A percentile compares a stretch with the other conserved stretches of the same genome.
phyloP scores from a whole-genome alignment of 139 green algal species.

The Coelastrella sp. region DNA sequence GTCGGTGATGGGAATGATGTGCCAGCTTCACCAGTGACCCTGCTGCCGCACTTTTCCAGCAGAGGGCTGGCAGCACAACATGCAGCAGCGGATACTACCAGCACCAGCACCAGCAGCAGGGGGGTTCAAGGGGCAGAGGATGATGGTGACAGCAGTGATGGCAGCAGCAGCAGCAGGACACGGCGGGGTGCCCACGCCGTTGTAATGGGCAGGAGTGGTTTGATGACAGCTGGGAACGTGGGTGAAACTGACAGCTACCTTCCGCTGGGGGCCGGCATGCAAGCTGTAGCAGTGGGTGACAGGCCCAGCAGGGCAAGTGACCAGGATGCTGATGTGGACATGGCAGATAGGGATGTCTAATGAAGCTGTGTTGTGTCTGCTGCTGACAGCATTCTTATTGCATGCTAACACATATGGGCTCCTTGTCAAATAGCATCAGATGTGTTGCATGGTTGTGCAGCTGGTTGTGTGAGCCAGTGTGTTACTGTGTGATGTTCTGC shows the following conservation, averaged over 20 bases:
- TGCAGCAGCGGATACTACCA: background rate
- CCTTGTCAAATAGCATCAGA: background rate
- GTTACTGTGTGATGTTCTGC: too few species aligned
- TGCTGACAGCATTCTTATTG: background rate
- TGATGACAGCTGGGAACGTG: background rate
- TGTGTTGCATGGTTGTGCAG: too few species aligned
- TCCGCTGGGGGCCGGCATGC: background rate
- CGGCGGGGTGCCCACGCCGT: background rate
- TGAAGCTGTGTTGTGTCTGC: background rate
- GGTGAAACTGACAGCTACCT: background rate
- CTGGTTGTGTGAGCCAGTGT: too few species aligned
- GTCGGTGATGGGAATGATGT: background rate
- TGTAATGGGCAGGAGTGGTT: background rate
- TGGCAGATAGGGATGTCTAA: constrained; percentile 35
- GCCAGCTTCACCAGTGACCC: background rate
- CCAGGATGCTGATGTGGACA: constrained; percentile 35
- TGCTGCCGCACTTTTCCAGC: background rate
- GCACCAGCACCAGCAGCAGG: constrained; percentile 27
- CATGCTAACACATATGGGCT: background rate
- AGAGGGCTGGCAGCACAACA: background rate
- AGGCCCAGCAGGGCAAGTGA: background rate
- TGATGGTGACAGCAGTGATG: constrained; percentile 41
- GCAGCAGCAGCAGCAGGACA: constrained; percentile 33
- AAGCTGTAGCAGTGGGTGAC: background rate
- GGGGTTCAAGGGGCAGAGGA: constrained; percentile 9